A percentile compares a stretch with the other conserved stretches of the same genome.
Evolutionary conservation across 2,329 filamentous ascomycete species (phyloP).

Genomic region (Aspergillus thermomutatus): DNA sequence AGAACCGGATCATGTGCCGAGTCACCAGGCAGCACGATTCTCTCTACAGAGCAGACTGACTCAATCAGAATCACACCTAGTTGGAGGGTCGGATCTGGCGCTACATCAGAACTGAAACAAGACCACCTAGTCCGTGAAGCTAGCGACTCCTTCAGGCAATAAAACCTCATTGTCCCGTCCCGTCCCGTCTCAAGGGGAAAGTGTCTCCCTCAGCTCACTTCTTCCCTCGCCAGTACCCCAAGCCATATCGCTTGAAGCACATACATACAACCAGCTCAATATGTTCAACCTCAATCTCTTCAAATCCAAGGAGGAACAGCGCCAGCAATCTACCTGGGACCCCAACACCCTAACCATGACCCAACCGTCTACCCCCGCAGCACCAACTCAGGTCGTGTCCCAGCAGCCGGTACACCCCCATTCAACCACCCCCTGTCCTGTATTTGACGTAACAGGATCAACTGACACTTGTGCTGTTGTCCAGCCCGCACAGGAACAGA

Average conservation of each 20-base stretch:
- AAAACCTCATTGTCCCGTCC: not conserved
- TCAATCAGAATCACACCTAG: too few relatives aligned
- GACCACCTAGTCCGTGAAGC: too few relatives aligned
- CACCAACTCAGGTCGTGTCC: conserved; percentile 24
- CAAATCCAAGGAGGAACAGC: conserved; percentile 25
- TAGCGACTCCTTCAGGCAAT: not conserved
- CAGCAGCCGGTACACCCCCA: conserved; percentile 27
- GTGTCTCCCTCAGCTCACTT: not conserved
- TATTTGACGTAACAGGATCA: not conserved
- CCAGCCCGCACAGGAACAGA: conserved; percentile 24
- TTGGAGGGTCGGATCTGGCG: too few relatives aligned
- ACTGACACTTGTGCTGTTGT: conserved; percentile 4
- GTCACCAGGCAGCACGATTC: not conserved
- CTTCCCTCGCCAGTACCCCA: not conserved
- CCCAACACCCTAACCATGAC: conserved; percentile 31
- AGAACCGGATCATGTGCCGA: not conserved
- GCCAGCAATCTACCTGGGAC: conserved; percentile 25
- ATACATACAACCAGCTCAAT: conserved; percentile 1
- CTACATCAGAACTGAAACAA: too few relatives aligned
- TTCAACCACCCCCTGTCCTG: not conserved
- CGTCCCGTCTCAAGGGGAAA: not conserved
- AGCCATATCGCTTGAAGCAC: too few relatives aligned
- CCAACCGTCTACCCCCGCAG: conserved; percentile 29
- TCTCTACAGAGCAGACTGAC: too few relatives aligned
- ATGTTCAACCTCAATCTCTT: conserved; percentile 34